Percentiles rank a stretch among this genome's conserved stretches.
Conservation (phyloP, 768 basidiomycete genomes). For the Leccinum disarticulatum region DNA sequence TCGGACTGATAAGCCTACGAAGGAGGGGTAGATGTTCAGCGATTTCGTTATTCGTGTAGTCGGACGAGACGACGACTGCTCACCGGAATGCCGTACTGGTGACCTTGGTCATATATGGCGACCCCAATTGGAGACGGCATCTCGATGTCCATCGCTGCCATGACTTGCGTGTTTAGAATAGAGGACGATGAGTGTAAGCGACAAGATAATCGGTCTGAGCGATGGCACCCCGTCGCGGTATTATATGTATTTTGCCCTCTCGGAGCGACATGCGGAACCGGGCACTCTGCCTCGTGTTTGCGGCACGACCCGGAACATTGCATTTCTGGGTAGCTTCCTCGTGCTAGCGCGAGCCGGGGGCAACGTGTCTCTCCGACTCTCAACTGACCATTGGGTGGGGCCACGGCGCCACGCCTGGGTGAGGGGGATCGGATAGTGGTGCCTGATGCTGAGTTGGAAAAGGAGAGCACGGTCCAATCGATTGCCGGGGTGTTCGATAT, state of each 20-base stretch:
- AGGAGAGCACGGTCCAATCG: not conserved
- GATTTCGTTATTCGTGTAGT: not conserved
- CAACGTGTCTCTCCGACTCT: constrained; percentile 11
- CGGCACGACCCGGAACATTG: constrained; percentile 15
- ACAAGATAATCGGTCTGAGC: constrained; percentile 18
- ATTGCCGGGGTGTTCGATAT: not conserved
- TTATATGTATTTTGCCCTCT: constrained; percentile 28
- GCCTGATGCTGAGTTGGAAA: not conserved
- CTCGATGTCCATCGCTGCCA: constrained; percentile 32
- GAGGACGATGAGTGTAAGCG: constrained; percentile 1
- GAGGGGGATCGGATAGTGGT: not conserved
- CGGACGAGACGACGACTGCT: constrained; percentile 2
- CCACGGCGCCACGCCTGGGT: not conserved
- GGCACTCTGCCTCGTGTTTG: constrained; percentile 32
- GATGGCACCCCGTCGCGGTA: constrained; percentile 12
- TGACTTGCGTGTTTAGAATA: constrained; percentile 6
- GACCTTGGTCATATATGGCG: constrained; percentile 20
- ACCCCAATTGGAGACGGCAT: constrained; percentile 35
- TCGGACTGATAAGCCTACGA: constrained; percentile 30
- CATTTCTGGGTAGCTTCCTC: constrained; percentile 5
- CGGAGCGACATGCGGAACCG: constrained; percentile 26
- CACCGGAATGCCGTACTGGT: constrained; percentile 23
- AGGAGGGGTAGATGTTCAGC: constrained; percentile 3
- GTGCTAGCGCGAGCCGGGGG: constrained; percentile 10
- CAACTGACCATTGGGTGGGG: constrained; percentile 4